Evolutionary conservation across 148 eudicot species (phyloP).

Genomic region (Silene latifolia): DNA sequence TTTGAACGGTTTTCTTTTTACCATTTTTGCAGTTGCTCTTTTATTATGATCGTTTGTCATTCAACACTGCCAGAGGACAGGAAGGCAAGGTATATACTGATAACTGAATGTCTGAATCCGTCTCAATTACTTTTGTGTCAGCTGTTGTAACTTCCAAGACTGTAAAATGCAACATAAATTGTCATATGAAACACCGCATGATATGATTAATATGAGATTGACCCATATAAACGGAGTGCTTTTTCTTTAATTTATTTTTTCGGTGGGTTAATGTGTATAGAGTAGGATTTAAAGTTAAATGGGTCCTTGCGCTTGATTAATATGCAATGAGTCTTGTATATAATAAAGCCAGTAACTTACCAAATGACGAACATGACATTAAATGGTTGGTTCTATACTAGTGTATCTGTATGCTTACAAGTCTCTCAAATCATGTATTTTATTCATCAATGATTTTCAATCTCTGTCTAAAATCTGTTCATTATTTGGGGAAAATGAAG

Average conservation of each 20-base stretch:
- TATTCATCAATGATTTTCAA: neutral
- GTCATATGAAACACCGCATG: too few species aligned
- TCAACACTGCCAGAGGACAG: constrained; percentile 31
- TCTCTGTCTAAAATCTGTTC: neutral
- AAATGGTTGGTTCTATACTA: too few species aligned
- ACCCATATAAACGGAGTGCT: too few species aligned
- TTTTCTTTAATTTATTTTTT: too few species aligned
- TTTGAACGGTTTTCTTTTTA: neutral
- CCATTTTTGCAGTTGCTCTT: constrained; percentile 53
- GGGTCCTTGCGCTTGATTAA: too few species aligned
- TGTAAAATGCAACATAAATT: neutral
- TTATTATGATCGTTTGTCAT: constrained; percentile 44
- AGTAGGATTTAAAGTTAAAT: too few species aligned
- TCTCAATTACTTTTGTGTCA: constrained; percentile 11
- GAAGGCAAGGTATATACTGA: constrained; percentile 38
- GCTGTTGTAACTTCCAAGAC: neutral
- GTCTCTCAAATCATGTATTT: neutral
- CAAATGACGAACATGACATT: too few species aligned
- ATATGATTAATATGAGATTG: too few species aligned
- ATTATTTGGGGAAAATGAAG: neutral
- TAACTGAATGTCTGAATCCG: neutral
- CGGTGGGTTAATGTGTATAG: too few species aligned
- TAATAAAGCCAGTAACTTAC: too few species aligned
- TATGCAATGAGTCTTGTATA: too few species aligned
- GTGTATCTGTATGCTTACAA: too few species aligned